Evolutionary conservation across 1,284 basidiomycete genomes (phyloP), one percentile per base, ranked within the genome.

Genomic region (Xerocomus nothofagi): DNA sequence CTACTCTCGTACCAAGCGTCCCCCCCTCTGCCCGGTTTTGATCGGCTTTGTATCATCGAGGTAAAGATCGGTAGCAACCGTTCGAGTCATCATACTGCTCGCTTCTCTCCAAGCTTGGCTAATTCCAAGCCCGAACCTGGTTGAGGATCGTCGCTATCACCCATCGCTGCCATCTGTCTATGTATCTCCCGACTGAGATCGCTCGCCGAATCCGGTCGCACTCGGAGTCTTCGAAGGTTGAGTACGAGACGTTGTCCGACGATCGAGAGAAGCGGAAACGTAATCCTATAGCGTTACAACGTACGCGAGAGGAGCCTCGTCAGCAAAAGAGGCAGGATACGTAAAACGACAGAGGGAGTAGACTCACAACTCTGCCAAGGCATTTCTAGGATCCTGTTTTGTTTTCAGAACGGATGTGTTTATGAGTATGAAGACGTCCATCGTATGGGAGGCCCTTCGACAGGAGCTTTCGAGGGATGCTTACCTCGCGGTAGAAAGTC

Each of bases 241-340:
- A 65, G 50, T 6, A 65, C 49, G 39, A 65, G 48, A 6, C 60
- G 64, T 17, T 66, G 61, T 10, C 61, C 61, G 8, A 55, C 17
- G 32, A 51, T 17, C 0, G 49, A 32, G 23, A 65, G 27, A 17
- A 64, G 3, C 2, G 63, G 48, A 6, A 33, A 36, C 15, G 49
- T 27, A 11, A 58, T 0, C 27, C 62, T 61, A n/a, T n/a, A n/a
- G 21, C 2, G 18, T 7, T 3, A 26, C 3, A 3, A 6, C 14
- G 15, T 31, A 10, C 26, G 11, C 14, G 17, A 17, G 17, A n/a
- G 27, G 4, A 2, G 20, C 10, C 5, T 7, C 8, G 10, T 47
- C 31, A 32, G 32, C 37, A 12, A 9, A 11, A 24, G 10, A 15
- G n/a, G n/a, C n/a, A n/a, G n/a, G n/a, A n/a, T n/a, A n/a, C n/a